Base-by-base conservation (phyloP, 805 yeast genomes). In the Wickerhamomyces bisporus region DNA sequence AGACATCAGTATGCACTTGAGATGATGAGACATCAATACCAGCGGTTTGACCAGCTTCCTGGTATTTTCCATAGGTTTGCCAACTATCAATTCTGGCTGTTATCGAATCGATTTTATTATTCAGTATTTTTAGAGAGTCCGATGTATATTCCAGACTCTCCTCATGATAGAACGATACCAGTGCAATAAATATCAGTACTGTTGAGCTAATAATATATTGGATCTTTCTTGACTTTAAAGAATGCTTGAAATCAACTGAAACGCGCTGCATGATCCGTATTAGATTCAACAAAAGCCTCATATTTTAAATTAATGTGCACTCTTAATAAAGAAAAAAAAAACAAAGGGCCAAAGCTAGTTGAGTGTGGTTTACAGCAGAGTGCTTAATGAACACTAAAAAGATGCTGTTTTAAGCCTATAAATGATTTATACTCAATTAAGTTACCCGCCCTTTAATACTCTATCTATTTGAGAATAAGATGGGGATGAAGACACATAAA, bases 51-150 rank as follows among this genome's bases (percentile, higher is more conserved):
- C 30, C 28, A 14, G 31, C 39, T 24, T 7, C 30, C 36, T 35
- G 40, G 23, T 15, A 18, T 34, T 36, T 24, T 5, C 31, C 27
- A 12, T 29, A 15, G 29, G 16, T 27, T 24, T 37, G 38, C 44
- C 45, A 47, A 18, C 39, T 36, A 32, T 47, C 50, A 10, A 47
- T 42, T 6, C 36, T 37, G 6, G 42, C 38, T 14, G 40, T 42
- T 16, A 47, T n/a, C 2, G 20, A 29, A 25, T 34, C 38, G n/a
- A 47, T 32, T 31, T 39, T 38, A 26, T 47, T 43, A 5, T 26
- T 36, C 15, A 47, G 21, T 3, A 35, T 19, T 24, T 40, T 36
- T n/a, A 47, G 24, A 6, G 50, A 40, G 26, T 30, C 36, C 3
- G 39, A 8, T 3, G 44, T 37, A 32, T 42, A 42, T 6, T 40